Evolutionary conservation across 2,329 filamentous ascomycete genomes (phyloP).

Genomic region (Diaporthe caulivora): DNA sequence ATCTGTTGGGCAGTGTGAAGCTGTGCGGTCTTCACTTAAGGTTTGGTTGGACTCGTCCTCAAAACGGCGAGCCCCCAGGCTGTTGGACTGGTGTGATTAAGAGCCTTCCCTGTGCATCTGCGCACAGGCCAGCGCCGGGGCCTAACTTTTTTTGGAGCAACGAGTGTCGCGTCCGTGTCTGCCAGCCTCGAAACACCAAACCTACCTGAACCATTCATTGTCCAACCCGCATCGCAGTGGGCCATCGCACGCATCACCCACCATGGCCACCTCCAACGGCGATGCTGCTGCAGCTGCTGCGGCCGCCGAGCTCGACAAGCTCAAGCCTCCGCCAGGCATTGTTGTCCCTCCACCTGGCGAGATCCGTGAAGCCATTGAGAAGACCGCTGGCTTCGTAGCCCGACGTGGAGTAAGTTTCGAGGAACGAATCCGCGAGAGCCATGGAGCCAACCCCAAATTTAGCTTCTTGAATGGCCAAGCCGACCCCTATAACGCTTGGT

Average conservation of each 20-base stretch:
- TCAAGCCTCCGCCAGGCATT: conserved; percentile 84
- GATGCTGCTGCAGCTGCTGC: conserved; percentile 62
- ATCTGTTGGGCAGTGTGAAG: background rate
- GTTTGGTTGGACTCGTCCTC: too few species aligned
- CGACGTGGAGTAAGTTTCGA: conserved; percentile 78
- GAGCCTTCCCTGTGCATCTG: background rate
- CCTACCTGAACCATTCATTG: conserved; percentile 41
- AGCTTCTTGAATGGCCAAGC: conserved; percentile 84
- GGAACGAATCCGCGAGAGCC: conserved; percentile 87
- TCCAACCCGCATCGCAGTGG: conserved; percentile 40
- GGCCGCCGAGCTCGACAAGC: conserved; percentile 68
- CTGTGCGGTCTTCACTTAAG: background rate
- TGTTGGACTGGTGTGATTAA: conserved; percentile 2
- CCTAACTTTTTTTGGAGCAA: conserved; percentile 24
- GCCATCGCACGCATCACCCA: conserved; percentile 35
- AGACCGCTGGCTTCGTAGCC: conserved; percentile 92
- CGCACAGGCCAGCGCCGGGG: background rate
- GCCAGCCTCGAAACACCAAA: conserved; percentile 28
- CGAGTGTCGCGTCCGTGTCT: conserved; percentile 4
- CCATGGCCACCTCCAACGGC: conserved; percentile 62
- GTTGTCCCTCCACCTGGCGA: conserved; percentile 88
- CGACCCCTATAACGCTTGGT: conserved; percentile 90
- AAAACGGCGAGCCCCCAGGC: background rate
- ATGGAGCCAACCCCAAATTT: conserved; percentile 88
- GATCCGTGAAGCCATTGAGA: conserved; percentile 88